phyloP scores from a whole-genome alignment of 768 basidiomycete genomes.

The Cantharellus cinnabarinus region DNA sequence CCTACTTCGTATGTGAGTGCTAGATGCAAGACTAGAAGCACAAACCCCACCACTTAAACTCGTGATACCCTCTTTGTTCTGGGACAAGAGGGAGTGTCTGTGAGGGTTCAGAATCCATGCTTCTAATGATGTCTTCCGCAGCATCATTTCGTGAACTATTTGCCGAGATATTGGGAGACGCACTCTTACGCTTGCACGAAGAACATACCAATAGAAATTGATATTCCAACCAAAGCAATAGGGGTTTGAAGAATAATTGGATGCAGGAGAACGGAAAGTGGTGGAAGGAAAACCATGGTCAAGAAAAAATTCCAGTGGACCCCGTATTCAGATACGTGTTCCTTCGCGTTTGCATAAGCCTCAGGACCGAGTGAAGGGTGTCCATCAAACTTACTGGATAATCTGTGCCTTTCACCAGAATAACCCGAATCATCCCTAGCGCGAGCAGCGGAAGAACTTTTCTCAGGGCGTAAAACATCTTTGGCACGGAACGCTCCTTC shows the following conservation, averaged over 20 bases:
- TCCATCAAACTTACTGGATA: slow-evolving; percentile 50
- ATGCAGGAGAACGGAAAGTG: slow-evolving; percentile 47
- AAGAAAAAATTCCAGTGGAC: slow-evolving; percentile 99
- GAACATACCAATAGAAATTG: slow-evolving; percentile 28
- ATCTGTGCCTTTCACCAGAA: slow-evolving; percentile 78
- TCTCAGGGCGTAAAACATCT: slow-evolving; percentile 28
- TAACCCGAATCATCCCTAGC: slow-evolving; percentile 56
- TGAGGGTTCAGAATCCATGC: slow-evolving; percentile 43
- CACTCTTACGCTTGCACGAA: background rate
- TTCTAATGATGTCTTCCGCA: slow-evolving; percentile 37
- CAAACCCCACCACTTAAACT: slow-evolving; percentile 42
- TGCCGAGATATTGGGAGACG: background rate
- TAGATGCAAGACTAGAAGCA: background rate
- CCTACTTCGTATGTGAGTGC: slow-evolving; percentile 23
- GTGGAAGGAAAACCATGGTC: slow-evolving; percentile 63
- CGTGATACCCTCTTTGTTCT: slow-evolving; percentile 84
- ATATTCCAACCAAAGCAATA: slow-evolving; percentile 39
- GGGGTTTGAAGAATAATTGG: slow-evolving; percentile 39
- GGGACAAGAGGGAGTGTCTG: slow-evolving; percentile 40
- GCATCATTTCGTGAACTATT: slow-evolving; percentile 48
- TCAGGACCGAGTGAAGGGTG: background rate
- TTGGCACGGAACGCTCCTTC: slow-evolving; percentile 27
- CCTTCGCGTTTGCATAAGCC: slow-evolving; percentile 23
- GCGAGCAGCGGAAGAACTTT: slow-evolving; percentile 48
- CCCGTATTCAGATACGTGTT: slow-evolving; percentile 92